A percentile compares a stretch with the other conserved stretches of the same genome.
These are phyloP conservation scores for Stereocaulon alpinum DNA, from an alignment of 495 filamentous ascomycete genomes.

Conservation along the genomic window DNA sequence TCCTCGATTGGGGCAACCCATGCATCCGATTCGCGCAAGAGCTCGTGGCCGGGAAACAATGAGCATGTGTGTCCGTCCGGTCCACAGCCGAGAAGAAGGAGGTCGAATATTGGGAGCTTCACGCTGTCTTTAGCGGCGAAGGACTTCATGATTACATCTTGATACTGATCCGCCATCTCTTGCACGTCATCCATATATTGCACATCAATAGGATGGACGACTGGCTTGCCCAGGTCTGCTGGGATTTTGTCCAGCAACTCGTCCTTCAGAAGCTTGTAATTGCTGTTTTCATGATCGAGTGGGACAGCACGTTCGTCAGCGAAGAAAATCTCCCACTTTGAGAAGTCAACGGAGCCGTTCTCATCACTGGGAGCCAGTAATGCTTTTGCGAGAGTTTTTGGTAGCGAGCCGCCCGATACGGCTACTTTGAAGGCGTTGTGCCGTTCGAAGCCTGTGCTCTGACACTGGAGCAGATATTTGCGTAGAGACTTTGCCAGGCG, in stretches of 20 bases:
- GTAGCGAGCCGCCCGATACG: slow-evolving; percentile 90
- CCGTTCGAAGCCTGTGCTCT: slow-evolving; percentile 66
- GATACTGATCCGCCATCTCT: slow-evolving; percentile 88
- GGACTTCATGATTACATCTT: slow-evolving; percentile 70
- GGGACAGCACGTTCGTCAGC: slow-evolving; percentile 94
- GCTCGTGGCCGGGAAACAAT: slow-evolving; percentile 79
- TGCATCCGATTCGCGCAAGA: slow-evolving; percentile 78
- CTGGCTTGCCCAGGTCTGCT: slow-evolving; percentile 48
- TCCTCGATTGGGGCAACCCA: slow-evolving; percentile 89
- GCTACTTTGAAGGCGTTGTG: slow-evolving; percentile 82
- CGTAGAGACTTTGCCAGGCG: slow-evolving; percentile 65
- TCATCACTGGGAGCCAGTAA: slow-evolving; percentile 55
- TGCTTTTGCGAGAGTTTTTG: slow-evolving; percentile 70
- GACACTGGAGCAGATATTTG: slow-evolving; percentile 65
- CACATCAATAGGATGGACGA: slow-evolving; percentile 66
- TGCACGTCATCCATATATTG: slow-evolving; percentile 68
- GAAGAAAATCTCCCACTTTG: slow-evolving; percentile 96
- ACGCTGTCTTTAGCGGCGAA: slow-evolving; percentile 82
- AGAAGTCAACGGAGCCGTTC: slow-evolving; percentile 54
- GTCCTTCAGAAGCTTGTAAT: slow-evolving; percentile 77
- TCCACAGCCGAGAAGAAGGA: slow-evolving; percentile 83
- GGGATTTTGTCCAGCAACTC: slow-evolving; percentile 86
- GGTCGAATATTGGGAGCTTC: slow-evolving; percentile 86
- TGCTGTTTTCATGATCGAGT: slow-evolving; percentile 84
- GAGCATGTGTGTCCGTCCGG: slow-evolving; percentile 97